Evolutionary conservation across 2,329 filamentous ascomycete species (phyloP).

Genomic region (Cercospora canescens): DNA sequence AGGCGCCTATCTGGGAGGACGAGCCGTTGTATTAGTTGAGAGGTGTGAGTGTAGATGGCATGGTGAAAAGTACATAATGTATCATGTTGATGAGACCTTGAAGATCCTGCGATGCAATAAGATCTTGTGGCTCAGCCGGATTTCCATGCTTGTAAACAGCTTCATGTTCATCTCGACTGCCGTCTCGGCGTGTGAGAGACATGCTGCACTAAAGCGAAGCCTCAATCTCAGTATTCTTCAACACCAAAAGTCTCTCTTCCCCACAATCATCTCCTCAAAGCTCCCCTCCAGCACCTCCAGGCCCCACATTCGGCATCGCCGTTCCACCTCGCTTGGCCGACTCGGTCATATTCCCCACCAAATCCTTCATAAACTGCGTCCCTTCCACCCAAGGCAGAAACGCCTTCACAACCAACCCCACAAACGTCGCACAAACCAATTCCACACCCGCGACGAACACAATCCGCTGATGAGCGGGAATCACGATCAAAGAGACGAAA

Average conservation of each 20-base stretch:
- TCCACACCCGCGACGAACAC: slow-evolving; percentile 11
- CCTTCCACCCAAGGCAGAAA: slow-evolving; percentile 19
- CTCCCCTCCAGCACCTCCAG: background rate
- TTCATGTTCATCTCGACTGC: too few species aligned
- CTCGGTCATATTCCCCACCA: slow-evolving; percentile 12
- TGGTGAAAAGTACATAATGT: background rate
- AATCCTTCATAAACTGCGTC: slow-evolving; percentile 7
- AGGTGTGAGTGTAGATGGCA: background rate
- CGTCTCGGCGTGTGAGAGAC: too few species aligned
- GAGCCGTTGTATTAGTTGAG: slow-evolving; percentile 38
- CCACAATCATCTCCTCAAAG: background rate
- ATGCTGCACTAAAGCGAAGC: too few species aligned
- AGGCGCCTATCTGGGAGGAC: slow-evolving; percentile 38
- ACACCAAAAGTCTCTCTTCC: too few species aligned
- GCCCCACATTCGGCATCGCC: background rate
- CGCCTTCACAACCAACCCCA: slow-evolving; percentile 7
- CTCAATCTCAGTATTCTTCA: too few species aligned
- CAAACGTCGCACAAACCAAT: slow-evolving; percentile 7
- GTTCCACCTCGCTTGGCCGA: background rate
- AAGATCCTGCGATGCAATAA: background rate
- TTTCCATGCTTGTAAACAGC: too few species aligned
- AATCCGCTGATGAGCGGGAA: slow-evolving; percentile 22
- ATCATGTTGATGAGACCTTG: background rate
- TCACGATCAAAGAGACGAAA: slow-evolving; percentile 16
- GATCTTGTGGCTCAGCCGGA: too few species aligned